Evolutionary conservation across 2,329 filamentous ascomycete genomes (phyloP).

Genomic region (Sarocladiaceae sp.): DNA sequence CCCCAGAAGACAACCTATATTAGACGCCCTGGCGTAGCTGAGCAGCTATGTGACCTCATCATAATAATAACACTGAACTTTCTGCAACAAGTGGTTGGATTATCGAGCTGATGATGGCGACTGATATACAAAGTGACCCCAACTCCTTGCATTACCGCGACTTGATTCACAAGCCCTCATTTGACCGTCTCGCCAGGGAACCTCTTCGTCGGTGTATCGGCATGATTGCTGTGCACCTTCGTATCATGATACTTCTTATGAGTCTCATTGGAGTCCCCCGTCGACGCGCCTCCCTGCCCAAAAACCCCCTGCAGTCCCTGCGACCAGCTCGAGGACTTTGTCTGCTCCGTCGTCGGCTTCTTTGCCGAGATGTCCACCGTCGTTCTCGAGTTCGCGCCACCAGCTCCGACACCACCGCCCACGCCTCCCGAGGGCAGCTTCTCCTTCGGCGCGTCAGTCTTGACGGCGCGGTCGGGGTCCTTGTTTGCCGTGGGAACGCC

Average conservation of each 20-base stretch:
- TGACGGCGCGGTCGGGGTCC: slow-evolving; percentile 15
- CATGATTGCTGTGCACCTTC: slow-evolving; percentile 11
- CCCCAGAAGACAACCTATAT: no score
- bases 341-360: slow-evolving; percentile 9
- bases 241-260: slow-evolving; percentile 9
- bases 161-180: background rate
- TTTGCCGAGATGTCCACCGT: slow-evolving; percentile 20
- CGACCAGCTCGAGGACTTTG: slow-evolving; percentile 1
- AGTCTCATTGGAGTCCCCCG: slow-evolving; percentile 9
- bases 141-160: no score
- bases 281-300: slow-evolving; percentile 16
- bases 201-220: slow-evolving; percentile 10
- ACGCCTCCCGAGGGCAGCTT: slow-evolving; percentile 26
- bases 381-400: slow-evolving; percentile 20
- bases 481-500: slow-evolving; percentile 11
- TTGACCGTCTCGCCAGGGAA: slow-evolving; percentile 1
- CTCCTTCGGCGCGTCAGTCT: slow-evolving; percentile 18
- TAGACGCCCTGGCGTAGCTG: no score
- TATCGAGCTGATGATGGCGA: no score
- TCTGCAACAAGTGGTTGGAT: no score
- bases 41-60: no score
- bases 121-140: no score
- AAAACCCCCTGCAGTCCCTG: slow-evolving; percentile 17
- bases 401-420: slow-evolving; percentile 24
- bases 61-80: no score